A percentile compares a stretch with the other conserved stretches of the same genome.
Evolutionary conservation across 768 basidiomycete genomes (phyloP).

Genomic region (Leccinum barrowsii): DNA sequence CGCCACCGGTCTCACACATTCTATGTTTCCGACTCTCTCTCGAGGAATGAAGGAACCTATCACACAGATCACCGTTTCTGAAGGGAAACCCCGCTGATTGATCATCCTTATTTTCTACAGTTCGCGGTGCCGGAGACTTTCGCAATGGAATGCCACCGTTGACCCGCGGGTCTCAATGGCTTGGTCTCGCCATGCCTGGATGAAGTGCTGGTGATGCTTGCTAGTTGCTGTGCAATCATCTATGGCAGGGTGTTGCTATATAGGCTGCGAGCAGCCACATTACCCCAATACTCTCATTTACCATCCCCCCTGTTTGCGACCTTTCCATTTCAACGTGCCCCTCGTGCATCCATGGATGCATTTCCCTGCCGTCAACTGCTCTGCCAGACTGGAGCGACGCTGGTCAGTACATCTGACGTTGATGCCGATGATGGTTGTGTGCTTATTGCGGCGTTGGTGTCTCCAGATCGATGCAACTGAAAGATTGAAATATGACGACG

Average conservation of each 20-base stretch:
- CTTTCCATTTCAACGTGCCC: neutral
- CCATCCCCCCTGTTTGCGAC: neutral
- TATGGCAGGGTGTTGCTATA: constrained; percentile 14
- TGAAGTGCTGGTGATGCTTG: neutral
- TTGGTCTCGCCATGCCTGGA: constrained; percentile 2
- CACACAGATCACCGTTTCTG: neutral
- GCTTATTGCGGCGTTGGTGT: neutral
- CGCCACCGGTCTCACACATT: constrained; percentile 13
- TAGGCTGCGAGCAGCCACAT: constrained; percentile 9
- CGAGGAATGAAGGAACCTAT: neutral
- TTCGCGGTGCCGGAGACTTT: neutral
- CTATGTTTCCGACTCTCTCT: constrained; percentile 3
- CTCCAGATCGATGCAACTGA: constrained; percentile 9
- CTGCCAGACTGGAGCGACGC: neutral
- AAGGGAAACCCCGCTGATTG: neutral
- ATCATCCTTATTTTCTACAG: neutral
- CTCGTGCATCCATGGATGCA: constrained; percentile 6
- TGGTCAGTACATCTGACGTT: constrained; percentile 8
- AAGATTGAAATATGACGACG: neutral
- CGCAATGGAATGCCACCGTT: neutral
- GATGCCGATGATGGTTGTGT: neutral
- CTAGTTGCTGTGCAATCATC: constrained; percentile 18
- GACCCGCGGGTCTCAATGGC: neutral
- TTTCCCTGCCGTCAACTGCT: neutral
- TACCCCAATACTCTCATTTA: neutral